A percentile compares a stretch with the other conserved stretches of the same genome.
Conservation (phyloP, 2,329 filamentous ascomycete genomes). For the Ambrosiella xylebori region DNA sequence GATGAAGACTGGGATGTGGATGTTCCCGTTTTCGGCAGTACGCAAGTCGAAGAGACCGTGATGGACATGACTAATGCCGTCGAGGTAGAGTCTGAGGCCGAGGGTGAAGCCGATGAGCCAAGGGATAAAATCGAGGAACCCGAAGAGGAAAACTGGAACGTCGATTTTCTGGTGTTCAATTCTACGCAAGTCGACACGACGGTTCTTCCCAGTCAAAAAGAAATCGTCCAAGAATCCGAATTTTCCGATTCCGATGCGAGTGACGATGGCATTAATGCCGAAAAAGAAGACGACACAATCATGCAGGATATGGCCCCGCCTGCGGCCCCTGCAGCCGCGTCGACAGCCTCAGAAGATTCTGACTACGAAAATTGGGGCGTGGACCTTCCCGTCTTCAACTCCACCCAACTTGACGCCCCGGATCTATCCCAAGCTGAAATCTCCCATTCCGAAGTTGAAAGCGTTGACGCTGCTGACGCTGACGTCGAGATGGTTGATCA, state of each 20-base stretch:
- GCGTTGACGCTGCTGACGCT: not conserved
- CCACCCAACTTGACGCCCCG: slow-evolving; percentile 4
- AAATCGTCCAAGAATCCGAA: not conserved
- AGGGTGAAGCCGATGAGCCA: not conserved
- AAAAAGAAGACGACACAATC: not conserved
- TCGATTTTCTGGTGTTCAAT: slow-evolving; percentile 10
- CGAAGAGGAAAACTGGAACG: slow-evolving; percentile 10
- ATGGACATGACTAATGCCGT: not conserved
- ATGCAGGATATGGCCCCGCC: not conserved
- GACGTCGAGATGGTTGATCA: not conserved
- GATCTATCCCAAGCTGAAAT: slow-evolving; percentile 8
- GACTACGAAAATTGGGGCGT: slow-evolving; percentile 8
- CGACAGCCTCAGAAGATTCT: slow-evolving; percentile 1
- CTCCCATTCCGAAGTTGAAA: not conserved
- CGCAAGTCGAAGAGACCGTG: not conserved
- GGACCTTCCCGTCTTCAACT: slow-evolving; percentile 11
- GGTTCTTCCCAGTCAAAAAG: not conserved
- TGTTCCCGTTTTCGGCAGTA: slow-evolving; percentile 11
- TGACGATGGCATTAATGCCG: not conserved
- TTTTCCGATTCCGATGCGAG: not conserved
- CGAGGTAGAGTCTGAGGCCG: not conserved
- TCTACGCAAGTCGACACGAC: slow-evolving; percentile 7
- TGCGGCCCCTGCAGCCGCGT: not conserved
- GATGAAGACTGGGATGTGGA: slow-evolving; percentile 9
- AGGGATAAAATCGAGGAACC: not conserved